These are phyloP conservation scores for Quercus tomentella DNA, from an alignment of 331 rosid species.

Conservation along the genomic window DNA sequence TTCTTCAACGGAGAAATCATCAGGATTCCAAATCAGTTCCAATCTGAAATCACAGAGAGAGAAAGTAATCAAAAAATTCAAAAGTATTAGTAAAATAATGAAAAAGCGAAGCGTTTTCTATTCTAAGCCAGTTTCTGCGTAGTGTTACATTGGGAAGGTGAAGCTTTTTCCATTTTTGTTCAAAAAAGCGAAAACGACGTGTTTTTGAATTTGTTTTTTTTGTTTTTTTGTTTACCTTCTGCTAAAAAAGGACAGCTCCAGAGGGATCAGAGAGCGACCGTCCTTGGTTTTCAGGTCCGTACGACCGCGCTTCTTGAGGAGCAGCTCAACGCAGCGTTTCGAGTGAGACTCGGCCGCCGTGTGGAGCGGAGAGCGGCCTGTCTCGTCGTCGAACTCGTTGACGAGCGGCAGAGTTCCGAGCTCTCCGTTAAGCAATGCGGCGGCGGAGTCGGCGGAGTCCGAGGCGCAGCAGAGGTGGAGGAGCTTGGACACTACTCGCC, in stretches of 20 bases:
- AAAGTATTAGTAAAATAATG: too few relatives aligned
- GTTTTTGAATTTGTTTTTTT: background rate
- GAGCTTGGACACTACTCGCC: slow-evolving; percentile 20
- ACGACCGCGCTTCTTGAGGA: slow-evolving; percentile 35
- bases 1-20: slow-evolving; percentile 30
- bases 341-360: slow-evolving; percentile 38
- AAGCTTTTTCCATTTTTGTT: slow-evolving; percentile 13
- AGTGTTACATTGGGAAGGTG: slow-evolving; percentile 2
- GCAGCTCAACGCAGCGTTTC: slow-evolving; percentile 30
- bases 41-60: slow-evolving; percentile 24
- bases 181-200: slow-evolving; percentile 25
- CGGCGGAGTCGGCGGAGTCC: slow-evolving; percentile 35
- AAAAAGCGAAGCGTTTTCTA: slow-evolving; percentile 9
- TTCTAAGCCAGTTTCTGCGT: slow-evolving; percentile 1
- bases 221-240: slow-evolving; percentile 21
- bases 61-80: background rate
- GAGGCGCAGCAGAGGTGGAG: slow-evolving; percentile 40
- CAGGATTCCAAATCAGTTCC: slow-evolving; percentile 34
- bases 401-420: slow-evolving; percentile 25
- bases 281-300: slow-evolving; percentile 39
- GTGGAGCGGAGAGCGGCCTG: slow-evolving; percentile 30
- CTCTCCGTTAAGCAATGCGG: slow-evolving; percentile 30
- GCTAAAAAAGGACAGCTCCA: slow-evolving; percentile 37
- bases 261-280: slow-evolving; percentile 28
- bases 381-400: slow-evolving; percentile 31